Base-by-base conservation (phyloP, 495 filamentous ascomycete genomes). In the Lasiosphaeria ovina region DNA sequence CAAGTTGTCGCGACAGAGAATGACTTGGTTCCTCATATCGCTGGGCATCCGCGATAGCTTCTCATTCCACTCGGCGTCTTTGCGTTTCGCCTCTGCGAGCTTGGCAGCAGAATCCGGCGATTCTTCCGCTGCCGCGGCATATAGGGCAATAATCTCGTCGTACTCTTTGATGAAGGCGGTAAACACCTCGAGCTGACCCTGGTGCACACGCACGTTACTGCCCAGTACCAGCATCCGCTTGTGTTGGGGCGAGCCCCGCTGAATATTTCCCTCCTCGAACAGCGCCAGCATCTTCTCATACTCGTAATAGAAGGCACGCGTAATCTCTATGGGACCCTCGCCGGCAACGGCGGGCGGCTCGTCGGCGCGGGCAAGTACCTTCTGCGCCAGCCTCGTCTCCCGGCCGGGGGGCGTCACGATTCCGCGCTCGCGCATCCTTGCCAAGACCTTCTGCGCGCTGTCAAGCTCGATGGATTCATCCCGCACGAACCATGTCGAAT, bases 1-100 rank as follows among this genome's bases (percentile, higher is more conserved):
- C 36, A 75, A 65, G 58, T 83, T 83, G 64, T 85, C 82, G 49
- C 73, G 75, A 45, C 68, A 61, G 12, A 72, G 68, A 3, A 68
- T 12, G 54, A 66, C 70, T 45, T 76, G 54, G 47, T 59, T 60
- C 34, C 62, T 53, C 9, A 61, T 35, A 16, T 59, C 57, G 7
- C 54, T 49, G 12, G 67, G 56, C 12, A 65, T 14, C 5, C 10
- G 45, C 3, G 55, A 8, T 11, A 74, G 0, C 1, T 49, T 38
- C 4, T 58, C 49, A 5, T 64, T 61, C 70, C 65, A 72, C 38
- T 62, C 65, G 3, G 31, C 44, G 32, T 70, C 62, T 32, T 35
- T 59, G 12, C 33, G 34, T 40, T 54, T 42, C 1, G 66, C 51
- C 6, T 55, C 55, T 9, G 32, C 44, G 16, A 10, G 10, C 31